Percentiles rank a stretch among this genome's conserved stretches.
These are phyloP conservation scores for Candida ficus DNA, from an alignment of 805 yeast genomes.

Conservation along the genomic window DNA sequence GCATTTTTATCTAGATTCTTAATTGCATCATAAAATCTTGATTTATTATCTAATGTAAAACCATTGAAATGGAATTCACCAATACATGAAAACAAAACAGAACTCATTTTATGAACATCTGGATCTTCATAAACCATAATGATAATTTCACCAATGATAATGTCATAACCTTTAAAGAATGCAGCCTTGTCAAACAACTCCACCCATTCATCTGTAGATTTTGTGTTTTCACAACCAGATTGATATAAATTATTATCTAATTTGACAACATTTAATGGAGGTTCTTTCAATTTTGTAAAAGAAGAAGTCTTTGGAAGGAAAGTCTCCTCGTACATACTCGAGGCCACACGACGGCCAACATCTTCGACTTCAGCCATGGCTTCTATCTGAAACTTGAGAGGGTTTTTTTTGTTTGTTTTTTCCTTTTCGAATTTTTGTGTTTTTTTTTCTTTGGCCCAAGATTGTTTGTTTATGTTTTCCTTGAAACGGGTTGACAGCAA, in stretches of 20 bases:
- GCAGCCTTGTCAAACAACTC: slow-evolving; percentile 43
- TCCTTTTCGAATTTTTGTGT: too few species aligned
- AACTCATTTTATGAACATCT: slow-evolving; percentile 40
- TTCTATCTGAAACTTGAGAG: not conserved
- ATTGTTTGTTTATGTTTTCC: slow-evolving; percentile 4
- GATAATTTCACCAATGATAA: slow-evolving; percentile 37
- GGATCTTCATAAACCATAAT: slow-evolving; percentile 48
- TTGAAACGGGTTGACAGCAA: not conserved
- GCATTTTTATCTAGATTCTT: slow-evolving; percentile 52
- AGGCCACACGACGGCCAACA: slow-evolving; percentile 17
- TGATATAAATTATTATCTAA: slow-evolving; percentile 17
- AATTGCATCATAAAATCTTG: slow-evolving; percentile 77
- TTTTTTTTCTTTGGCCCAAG: too few species aligned
- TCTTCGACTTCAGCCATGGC: not conserved
- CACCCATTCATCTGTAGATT: slow-evolving; percentile 33
- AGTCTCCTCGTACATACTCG: slow-evolving; percentile 22
- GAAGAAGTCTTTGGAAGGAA: slow-evolving; percentile 8
- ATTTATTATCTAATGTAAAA: slow-evolving; percentile 50
- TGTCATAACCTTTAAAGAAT: slow-evolving; percentile 47
- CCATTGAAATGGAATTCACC: slow-evolving; percentile 61
- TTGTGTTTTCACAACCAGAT: slow-evolving; percentile 15
- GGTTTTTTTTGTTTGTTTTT: not conserved
- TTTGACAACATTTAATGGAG: slow-evolving; percentile 20
- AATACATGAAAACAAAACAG: slow-evolving; percentile 53
- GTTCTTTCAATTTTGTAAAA: slow-evolving; percentile 11